phyloP scores from a whole-genome alignment of 2,329 filamentous ascomycete genomes.

The Simplicillium aogashimaense region DNA sequence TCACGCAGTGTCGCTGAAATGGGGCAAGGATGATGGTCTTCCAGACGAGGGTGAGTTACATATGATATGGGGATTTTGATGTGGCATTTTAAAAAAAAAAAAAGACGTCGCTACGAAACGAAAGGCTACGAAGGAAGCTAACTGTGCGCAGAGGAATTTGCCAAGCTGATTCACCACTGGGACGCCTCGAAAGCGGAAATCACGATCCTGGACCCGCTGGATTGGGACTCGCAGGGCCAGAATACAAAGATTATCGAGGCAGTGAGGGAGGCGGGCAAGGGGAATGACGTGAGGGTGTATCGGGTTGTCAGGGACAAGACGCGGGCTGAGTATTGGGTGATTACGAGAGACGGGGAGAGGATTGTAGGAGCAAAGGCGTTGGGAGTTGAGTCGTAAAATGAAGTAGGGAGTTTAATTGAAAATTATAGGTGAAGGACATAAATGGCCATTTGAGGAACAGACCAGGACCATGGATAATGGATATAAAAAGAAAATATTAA shows the following conservation, averaged over 20 bases:
- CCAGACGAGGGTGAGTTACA: conserved; percentile 49
- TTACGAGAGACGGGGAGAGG: conserved; percentile 52
- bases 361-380: conserved; percentile 72
- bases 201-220: conserved; percentile 53
- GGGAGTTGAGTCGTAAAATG: conserved; percentile 52
- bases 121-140: not conserved
- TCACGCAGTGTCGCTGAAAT: conserved; percentile 61
- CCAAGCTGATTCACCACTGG: conserved; percentile 52
- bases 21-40: conserved; percentile 38
- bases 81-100: conserved; percentile 24
- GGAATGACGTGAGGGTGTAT: conserved; percentile 67
- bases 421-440: no score
- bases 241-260: conserved; percentile 63
- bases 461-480: no score
- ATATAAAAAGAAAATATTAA: no score
- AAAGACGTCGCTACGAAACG: not conserved
- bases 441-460: no score
- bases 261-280: conserved; percentile 51
- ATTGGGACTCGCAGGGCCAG: conserved; percentile 64
- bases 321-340: conserved; percentile 70
- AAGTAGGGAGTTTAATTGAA: not conserved
- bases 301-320: conserved; percentile 52
- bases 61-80: conserved; percentile 1
- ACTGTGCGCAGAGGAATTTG: conserved; percentile 51
- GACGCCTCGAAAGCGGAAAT: conserved; percentile 45